Percentiles rank a stretch among this genome's conserved stretches.
Evolutionary conservation across 1,284 basidiomycete species (phyloP).

Genomic region (Boletellus deceptivus): DNA sequence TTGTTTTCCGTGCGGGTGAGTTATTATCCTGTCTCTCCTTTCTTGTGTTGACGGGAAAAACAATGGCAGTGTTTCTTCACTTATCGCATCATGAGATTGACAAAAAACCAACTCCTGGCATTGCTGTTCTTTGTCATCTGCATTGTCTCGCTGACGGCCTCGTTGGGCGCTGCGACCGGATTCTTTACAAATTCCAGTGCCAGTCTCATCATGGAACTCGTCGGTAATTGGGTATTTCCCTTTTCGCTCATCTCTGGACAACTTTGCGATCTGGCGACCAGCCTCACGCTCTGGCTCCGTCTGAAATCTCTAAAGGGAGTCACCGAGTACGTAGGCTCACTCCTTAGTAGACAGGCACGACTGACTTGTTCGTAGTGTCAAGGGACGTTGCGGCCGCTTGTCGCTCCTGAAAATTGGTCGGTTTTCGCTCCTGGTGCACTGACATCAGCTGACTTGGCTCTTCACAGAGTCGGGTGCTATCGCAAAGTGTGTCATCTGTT

Average conservation of each 20-base stretch:
- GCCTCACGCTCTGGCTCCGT: constrained; percentile 6
- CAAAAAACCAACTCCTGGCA: constrained; percentile 16
- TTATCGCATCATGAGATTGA: constrained; percentile 14
- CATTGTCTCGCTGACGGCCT: constrained; percentile 23
- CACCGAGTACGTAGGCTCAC: constrained; percentile 6
- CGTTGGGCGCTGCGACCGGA: constrained; percentile 19
- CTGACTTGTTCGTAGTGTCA: constrained; percentile 5
- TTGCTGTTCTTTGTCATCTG: constrained; percentile 17
- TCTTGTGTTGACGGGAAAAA: neutral
- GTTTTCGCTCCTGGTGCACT: neutral
- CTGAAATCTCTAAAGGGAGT: constrained; percentile 8
- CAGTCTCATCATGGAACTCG: constrained; percentile 13
- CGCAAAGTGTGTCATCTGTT: constrained; percentile 13
- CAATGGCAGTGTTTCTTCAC: constrained; percentile 22
- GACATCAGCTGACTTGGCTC: constrained; percentile 4
- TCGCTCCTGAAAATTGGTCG: constrained; percentile 12
- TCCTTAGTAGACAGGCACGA: neutral
- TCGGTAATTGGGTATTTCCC: constrained; percentile 18
- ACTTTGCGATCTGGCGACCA: constrained; percentile 21
- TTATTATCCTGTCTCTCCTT: neutral
- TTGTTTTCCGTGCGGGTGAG: constrained; percentile 21
- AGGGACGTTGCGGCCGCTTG: constrained; percentile 7
- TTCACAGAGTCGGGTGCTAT: constrained; percentile 16
- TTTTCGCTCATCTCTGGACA: constrained; percentile 19
- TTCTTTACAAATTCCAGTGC: constrained; percentile 14